Percentiles rank a stretch among this genome's conserved stretches.
These are phyloP conservation scores for Neocucurbitaria cava DNA, from an alignment of 2,329 filamentous ascomycete species.

Conservation along the genomic window DNA sequence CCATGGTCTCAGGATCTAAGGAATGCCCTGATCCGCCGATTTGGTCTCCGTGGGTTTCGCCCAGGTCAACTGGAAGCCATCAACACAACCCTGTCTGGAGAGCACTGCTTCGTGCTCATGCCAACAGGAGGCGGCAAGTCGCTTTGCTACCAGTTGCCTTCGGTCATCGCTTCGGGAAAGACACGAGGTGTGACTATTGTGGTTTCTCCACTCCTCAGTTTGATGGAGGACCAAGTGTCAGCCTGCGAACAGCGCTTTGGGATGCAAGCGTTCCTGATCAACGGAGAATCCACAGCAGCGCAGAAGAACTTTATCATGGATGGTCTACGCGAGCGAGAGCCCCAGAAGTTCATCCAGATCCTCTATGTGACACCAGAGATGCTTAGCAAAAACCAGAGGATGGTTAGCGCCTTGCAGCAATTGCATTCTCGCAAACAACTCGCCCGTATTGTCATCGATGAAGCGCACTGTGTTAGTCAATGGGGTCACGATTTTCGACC, in stretches of 20 bases:
- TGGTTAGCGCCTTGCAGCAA: slow-evolving; percentile 69
- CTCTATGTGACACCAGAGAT: slow-evolving; percentile 98
- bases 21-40: slow-evolving; percentile 78
- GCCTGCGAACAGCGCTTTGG: slow-evolving; percentile 75
- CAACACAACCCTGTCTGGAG: slow-evolving; percentile 85
- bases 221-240: slow-evolving; percentile 94
- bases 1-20: slow-evolving; percentile 89
- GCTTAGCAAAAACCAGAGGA: slow-evolving; percentile 79
- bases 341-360: slow-evolving; percentile 80
- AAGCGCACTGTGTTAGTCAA: slow-evolving; percentile 99
- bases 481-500: slow-evolving; percentile 99
- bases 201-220: slow-evolving; percentile 89
- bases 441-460: slow-evolving; percentile 93
- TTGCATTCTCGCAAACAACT: slow-evolving; percentile 76
- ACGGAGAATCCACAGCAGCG: slow-evolving; percentile 72
- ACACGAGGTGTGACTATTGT: slow-evolving; percentile 90
- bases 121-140: slow-evolving; percentile 97
- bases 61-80: slow-evolving; percentile 94
- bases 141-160: slow-evolving; percentile 93
- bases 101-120: slow-evolving; percentile 96
- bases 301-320: slow-evolving; percentile 72
- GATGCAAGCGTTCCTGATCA: slow-evolving; percentile 83
- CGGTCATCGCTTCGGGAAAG: slow-evolving; percentile 79
- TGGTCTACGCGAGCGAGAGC: slow-evolving; percentile 66
- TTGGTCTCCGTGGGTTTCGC: slow-evolving; percentile 85